These are phyloP conservation scores for Thielaviopsis cerberus DNA, from an alignment of 2,329 filamentous ascomycete species.

Conservation along the genomic window DNA sequence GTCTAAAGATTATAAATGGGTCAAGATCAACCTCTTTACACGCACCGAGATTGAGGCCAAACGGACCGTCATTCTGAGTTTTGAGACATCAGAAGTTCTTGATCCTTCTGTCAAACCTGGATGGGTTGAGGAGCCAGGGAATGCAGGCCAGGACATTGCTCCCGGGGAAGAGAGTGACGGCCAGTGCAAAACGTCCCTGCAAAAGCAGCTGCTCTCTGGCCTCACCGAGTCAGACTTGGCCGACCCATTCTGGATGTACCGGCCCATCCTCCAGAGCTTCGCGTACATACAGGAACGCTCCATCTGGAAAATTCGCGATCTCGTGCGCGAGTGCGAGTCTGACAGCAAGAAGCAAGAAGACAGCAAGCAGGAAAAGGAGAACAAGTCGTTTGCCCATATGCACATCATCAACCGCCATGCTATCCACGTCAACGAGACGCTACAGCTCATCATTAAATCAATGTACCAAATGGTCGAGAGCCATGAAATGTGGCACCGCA, in stretches of 20 bases:
- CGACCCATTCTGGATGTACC: conserved; percentile 3
- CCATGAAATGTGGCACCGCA: background rate
- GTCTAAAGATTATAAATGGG: background rate
- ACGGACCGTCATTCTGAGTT: conserved; percentile 1
- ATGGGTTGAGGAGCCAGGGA: too few relatives aligned
- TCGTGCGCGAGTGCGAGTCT: background rate
- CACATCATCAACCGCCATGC: background rate
- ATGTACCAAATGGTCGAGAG: too few relatives aligned
- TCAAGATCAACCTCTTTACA: conserved; percentile 3
- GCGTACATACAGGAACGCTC: background rate
- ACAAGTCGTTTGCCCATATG: background rate
- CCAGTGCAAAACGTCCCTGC: background rate
- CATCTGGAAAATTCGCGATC: conserved; percentile 2
- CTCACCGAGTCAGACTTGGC: background rate
- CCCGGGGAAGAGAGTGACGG: background rate
- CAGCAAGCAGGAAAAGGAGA: background rate
- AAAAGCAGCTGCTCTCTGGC: background rate
- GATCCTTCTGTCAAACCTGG: background rate
- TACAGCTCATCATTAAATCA: background rate
- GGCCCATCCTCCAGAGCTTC: background rate
- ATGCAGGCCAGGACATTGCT: background rate
- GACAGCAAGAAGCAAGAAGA: background rate
- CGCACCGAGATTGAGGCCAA: background rate
- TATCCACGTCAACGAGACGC: background rate
- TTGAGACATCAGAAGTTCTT: background rate